Evolutionary conservation across 2,329 filamentous ascomycete species (phyloP).

Genomic region (Thelonectria olida): DNA sequence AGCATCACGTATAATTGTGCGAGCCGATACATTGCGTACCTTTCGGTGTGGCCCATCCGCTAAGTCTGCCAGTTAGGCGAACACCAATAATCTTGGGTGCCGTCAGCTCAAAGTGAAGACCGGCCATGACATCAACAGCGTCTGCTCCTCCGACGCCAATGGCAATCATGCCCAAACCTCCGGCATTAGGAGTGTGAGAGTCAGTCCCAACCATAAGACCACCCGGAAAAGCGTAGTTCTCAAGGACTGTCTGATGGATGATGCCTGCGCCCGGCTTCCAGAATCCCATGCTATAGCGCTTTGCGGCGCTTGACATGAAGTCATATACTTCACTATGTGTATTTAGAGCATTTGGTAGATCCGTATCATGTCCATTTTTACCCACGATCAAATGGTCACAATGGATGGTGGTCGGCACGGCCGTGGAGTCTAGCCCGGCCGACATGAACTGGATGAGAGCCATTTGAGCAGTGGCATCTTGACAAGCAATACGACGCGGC

Average conservation of each 20-base stretch:
- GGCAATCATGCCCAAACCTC: conserved; percentile 92
- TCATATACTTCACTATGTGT: conserved; percentile 99
- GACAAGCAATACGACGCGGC: conserved; percentile 98
- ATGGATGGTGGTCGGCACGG: conserved; percentile 95
- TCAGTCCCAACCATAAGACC: conserved; percentile 97
- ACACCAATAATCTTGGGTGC: conserved; percentile 97
- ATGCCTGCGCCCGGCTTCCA: conserved; percentile 99
- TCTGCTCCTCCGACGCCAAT: conserved; percentile 99
- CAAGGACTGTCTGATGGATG: conserved; percentile 97
- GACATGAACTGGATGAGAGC: conserved; percentile 99
- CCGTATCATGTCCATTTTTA: conserved; percentile 90
- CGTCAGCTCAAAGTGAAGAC: conserved; percentile 97
- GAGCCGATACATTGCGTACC: conserved; percentile 69
- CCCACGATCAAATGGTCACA: conserved; percentile 99
- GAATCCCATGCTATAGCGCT: conserved; percentile 99
- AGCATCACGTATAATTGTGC: conserved; percentile 47
- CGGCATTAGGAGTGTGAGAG: conserved; percentile 96
- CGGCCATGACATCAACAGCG: conserved; percentile 98
- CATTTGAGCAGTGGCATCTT: conserved; percentile 99
- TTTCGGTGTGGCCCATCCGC: conserved; percentile 93
- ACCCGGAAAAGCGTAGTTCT: conserved; percentile 99
- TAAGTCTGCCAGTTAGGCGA: conserved; percentile 88
- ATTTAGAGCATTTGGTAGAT: conserved; percentile 86
- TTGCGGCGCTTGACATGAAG: conserved; percentile 91
- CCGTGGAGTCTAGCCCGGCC: conserved; percentile 93